phyloP scores from a whole-genome alignment of 1,139 yeast species.

The Scheffersomyces quercinus region DNA sequence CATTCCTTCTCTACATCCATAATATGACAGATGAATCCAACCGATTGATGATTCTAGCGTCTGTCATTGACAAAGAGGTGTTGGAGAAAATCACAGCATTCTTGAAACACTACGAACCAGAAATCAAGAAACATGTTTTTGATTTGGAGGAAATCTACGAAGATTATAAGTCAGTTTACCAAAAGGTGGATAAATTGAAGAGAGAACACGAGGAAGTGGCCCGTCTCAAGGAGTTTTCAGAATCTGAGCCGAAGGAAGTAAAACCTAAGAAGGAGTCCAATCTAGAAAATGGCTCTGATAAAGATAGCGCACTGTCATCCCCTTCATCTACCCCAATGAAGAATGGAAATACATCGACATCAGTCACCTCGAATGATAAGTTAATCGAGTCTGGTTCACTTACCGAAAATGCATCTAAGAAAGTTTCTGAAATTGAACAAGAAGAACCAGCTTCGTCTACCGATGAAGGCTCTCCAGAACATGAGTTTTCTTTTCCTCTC shows the following conservation, averaged over 20 bases:
- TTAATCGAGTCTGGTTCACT: neutral
- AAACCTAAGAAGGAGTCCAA: slow-evolving; percentile 11
- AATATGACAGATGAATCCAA: slow-evolving; percentile 25
- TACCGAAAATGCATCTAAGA: neutral
- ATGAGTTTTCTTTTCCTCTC: slow-evolving; percentile 33
- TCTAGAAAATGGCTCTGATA: slow-evolving; percentile 5
- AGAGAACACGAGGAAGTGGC: slow-evolving; percentile 32
- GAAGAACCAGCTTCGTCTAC: neutral
- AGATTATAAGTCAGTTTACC: slow-evolving; percentile 28
- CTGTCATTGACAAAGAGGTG: slow-evolving; percentile 38
- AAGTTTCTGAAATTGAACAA: neutral
- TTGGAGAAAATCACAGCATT: slow-evolving; percentile 37
- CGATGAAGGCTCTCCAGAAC: neutral
- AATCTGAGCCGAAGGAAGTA: slow-evolving; percentile 13
- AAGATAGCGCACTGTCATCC: neutral
- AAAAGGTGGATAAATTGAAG: slow-evolving; percentile 30
- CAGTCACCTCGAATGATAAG: neutral
- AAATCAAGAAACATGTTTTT: slow-evolving; percentile 24
- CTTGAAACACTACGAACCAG: slow-evolving; percentile 40
- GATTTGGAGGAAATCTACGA: slow-evolving; percentile 26
- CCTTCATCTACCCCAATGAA: neutral
- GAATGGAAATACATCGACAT: neutral
- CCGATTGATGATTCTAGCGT: slow-evolving; percentile 27
- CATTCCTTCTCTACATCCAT: slow-evolving; percentile 14
- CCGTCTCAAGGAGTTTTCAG: slow-evolving; percentile 30